These are phyloP conservation scores for Verticillium nubilum DNA, from an alignment of 2,329 filamentous ascomycete genomes.

Conservation along the genomic window DNA sequence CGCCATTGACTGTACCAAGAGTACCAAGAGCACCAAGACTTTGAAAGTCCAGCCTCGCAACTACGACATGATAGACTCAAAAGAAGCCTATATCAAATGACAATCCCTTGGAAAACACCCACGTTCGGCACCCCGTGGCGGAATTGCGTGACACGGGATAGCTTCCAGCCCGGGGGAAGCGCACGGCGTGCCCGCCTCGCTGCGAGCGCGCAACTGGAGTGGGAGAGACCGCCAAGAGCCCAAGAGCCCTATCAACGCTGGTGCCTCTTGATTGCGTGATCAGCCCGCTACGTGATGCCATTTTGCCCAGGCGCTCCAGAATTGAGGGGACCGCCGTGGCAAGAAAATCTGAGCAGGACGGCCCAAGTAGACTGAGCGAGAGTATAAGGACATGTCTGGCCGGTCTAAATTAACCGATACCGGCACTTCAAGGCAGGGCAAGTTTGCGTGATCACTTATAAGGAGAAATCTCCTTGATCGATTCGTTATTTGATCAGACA, in stretches of 20 bases:
- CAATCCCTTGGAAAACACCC: neutral
- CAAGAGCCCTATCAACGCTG: neutral
- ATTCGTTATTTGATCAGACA: neutral
- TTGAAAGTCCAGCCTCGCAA: neutral
- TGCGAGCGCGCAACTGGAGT: neutral
- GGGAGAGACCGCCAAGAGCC: neutral
- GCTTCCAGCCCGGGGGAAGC: neutral
- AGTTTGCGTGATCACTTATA: neutral
- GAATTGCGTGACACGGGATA: neutral
- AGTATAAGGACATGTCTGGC: neutral
- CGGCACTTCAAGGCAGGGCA: neutral
- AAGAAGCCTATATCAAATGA: neutral
- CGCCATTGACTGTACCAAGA: neutral
- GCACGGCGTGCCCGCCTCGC: neutral
- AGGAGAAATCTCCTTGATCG: neutral
- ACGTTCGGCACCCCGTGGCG: neutral
- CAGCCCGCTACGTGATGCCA: neutral
- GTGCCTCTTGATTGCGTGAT: neutral
- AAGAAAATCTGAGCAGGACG: neutral
- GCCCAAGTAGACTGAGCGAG: neutral
- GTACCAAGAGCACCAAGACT: neutral
- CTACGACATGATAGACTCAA: neutral
- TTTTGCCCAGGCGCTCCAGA: neutral
- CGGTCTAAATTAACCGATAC: neutral
- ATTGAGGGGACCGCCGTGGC: neutral